Evolutionary conservation across 2,329 filamentous ascomycete genomes (phyloP).

Genomic region (Claviceps cyperi): DNA sequence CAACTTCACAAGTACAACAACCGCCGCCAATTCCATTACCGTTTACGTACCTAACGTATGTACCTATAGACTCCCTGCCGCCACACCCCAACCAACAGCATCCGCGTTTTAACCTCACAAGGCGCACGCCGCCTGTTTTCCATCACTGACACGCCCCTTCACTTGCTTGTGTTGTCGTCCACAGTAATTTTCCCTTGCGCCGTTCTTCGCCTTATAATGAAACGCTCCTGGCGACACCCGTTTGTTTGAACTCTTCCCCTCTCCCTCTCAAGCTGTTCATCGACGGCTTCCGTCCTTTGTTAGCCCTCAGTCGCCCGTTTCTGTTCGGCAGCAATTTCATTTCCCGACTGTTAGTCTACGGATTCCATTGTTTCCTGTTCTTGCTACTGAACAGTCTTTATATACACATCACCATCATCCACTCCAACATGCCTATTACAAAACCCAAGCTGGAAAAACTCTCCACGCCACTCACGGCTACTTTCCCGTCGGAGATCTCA

Average conservation of each 20-base stretch:
- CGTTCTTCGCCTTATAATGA: slow-evolving; percentile 6
- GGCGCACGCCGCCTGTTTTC: slow-evolving; percentile 2
- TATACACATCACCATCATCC: slow-evolving; percentile 9
- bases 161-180: not conserved
- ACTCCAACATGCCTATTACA: slow-evolving; percentile 30
- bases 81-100: slow-evolving; percentile 3
- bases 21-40: not conserved
- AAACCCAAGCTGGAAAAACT: slow-evolving; percentile 49
- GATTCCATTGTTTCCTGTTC: not conserved
- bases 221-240: slow-evolving; percentile 5
- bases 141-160: slow-evolving; percentile 2
- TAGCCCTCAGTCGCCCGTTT: not conserved
- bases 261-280: not conserved
- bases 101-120: slow-evolving; percentile 2
- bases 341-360: not conserved
- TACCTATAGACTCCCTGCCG: not conserved
- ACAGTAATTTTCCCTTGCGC: slow-evolving; percentile 6
- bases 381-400: not conserved
- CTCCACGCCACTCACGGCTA: slow-evolving; percentile 46
- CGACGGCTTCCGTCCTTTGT: slow-evolving; percentile 1
- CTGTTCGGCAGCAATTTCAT: not conserved
- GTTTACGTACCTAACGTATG: not conserved
- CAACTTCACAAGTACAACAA: not conserved
- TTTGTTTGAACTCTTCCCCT: not conserved
- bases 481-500: slow-evolving; percentile 45